Base-by-base conservation (phyloP, 257 asterid species). In the Thymus quinquecostatus region DNA sequence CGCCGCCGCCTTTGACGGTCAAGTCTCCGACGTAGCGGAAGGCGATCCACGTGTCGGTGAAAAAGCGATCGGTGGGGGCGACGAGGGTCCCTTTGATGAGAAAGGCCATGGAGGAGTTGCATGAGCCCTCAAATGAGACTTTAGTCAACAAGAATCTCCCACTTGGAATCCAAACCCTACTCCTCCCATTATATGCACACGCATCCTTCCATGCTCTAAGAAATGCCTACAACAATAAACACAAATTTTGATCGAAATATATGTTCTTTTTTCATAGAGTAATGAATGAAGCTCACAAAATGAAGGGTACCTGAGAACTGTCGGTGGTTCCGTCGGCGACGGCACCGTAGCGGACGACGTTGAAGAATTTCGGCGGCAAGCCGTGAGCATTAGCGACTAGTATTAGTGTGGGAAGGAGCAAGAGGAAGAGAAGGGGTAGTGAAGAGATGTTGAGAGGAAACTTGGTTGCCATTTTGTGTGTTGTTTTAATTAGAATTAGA, bases 151-250 rank as follows among this genome's bases (percentile, higher is more conserved):
- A 54, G 71, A 78, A 92, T 1, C 67, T 86, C 7, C 93, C 96
- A 8, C 2, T 1, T 30, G 96, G 95, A 21, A 92, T 74, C 75
- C 56, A 48, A 58, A 92, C 61, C 64, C 84, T 68, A 73, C 87
- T 82, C 44, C 71, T 75, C 12, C 91, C 93, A 1, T 48, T 61
- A 68, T 84, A 76, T 8, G 45, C 30, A 70, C 98, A 92, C 34
- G 91, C 93, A 58, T 84, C 82, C 0, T 71, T 67, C 97, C 98
- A 92, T 41, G 96, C 93, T 57, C 27, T 70, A 1, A 77, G 6
- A 69, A 90, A 87, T 2, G 92, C 93, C 98, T 91, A 10, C 2
- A 3, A 30, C 55, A 49, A 49, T 8, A 0, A 21, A 21, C 21
- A 0, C 51, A 28, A 44, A 38, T 0, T 38, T 38, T 2, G 0